These are phyloP conservation scores for Diutina sp. DNA, from an alignment of 1,139 yeast genomes.

Conservation along the genomic window DNA sequence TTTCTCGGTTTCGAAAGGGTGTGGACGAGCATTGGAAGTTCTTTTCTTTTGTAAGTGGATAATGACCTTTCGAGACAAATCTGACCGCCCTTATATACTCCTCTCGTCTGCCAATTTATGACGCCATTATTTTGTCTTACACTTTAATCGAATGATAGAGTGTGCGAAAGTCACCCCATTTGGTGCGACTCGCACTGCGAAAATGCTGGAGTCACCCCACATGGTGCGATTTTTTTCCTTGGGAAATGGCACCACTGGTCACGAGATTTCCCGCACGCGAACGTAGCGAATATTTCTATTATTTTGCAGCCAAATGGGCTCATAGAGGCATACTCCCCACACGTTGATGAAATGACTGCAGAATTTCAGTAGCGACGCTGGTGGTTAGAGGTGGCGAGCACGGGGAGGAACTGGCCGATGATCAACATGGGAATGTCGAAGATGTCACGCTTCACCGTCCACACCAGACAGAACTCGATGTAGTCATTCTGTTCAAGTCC, in stretches of 20 bases:
- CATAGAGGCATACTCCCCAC: background rate
- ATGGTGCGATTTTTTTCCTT: background rate
- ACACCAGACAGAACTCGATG: constrained; percentile 43
- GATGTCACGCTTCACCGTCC: constrained; percentile 71
- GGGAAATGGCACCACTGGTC: background rate
- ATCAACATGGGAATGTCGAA: constrained; percentile 71
- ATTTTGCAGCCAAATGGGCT: background rate
- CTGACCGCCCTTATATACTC: background rate
- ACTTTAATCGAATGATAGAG: no score
- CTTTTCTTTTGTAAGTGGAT: background rate
- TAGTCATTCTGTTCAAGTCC: constrained; percentile 11
- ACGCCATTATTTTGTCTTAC: background rate
- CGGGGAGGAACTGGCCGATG: constrained; percentile 32
- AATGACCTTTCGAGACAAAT: no score
- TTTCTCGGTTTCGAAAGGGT: background rate
- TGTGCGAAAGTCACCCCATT: background rate
- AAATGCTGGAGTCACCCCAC: no score
- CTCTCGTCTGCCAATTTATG: background rate
- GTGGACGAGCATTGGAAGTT: background rate
- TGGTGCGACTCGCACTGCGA: no score
- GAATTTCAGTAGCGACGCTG: constrained; percentile 6
- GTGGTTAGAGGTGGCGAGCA: constrained; percentile 27
- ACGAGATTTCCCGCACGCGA: background rate
- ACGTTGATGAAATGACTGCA: no score
- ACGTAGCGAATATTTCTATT: background rate